Conservation (phyloP, 2,329 filamentous ascomycete genomes). For the Aspergillus sp. region DNA sequence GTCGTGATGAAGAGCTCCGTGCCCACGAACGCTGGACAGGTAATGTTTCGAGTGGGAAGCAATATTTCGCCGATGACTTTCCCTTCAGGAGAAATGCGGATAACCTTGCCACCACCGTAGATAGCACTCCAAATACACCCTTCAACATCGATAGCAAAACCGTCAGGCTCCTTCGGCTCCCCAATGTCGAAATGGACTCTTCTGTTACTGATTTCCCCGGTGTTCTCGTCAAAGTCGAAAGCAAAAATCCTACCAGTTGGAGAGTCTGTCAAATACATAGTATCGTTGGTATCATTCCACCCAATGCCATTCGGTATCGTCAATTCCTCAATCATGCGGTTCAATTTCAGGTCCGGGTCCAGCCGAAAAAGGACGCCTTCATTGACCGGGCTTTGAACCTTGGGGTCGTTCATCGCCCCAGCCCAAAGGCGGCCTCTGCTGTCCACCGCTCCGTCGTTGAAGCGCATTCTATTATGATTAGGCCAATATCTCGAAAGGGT, state of each 20-base stretch:
- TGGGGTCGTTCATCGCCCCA: constrained; percentile 81
- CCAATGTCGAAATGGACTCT: constrained; percentile 72
- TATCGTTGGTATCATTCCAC: constrained; percentile 72
- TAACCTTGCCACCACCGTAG: constrained; percentile 74
- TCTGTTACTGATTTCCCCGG: constrained; percentile 65
- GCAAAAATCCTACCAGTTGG: constrained; percentile 68
- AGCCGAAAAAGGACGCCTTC: constrained; percentile 74
- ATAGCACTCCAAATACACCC: constrained; percentile 88
- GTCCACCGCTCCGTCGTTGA: constrained; percentile 82
- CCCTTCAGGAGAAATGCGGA: constrained; percentile 70
- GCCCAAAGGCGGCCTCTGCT: constrained; percentile 80
- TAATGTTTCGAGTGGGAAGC: constrained; percentile 75
- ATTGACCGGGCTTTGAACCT: constrained; percentile 52
- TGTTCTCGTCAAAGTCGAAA: constrained; percentile 69
- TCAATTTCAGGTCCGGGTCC: constrained; percentile 59
- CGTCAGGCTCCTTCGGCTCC: constrained; percentile 69
- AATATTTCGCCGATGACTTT: constrained; percentile 71
- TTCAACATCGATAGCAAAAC: constrained; percentile 78
- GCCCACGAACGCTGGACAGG: constrained; percentile 78
- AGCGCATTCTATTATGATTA: constrained; percentile 48
- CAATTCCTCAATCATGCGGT: constrained; percentile 62
- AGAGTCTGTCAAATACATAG: constrained; percentile 82
- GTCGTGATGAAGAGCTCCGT: constrained; percentile 75
- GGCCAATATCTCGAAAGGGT: constrained; percentile 15
- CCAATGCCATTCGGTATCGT: constrained; percentile 83